These are phyloP conservation scores for Nemania serpens DNA, from an alignment of 2,329 filamentous ascomycete genomes.

Conservation along the genomic window DNA sequence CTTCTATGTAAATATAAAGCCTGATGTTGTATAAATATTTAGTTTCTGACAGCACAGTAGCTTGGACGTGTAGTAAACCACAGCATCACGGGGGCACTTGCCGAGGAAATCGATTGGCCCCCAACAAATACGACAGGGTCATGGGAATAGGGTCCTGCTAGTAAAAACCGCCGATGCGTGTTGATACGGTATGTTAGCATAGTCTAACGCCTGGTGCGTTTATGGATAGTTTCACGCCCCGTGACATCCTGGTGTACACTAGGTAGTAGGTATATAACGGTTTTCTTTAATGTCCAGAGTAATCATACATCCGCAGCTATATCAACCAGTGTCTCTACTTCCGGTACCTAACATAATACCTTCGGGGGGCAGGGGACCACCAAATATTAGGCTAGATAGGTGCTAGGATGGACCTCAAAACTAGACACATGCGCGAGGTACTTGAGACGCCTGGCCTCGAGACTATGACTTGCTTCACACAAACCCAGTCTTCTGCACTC, in stretches of 20 bases:
- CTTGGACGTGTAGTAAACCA: no score
- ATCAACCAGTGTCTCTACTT: constrained; percentile 4
- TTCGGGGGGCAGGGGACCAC: background rate
- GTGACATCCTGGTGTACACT: background rate
- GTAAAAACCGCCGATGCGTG: background rate
- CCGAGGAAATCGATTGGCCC: background rate
- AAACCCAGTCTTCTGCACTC: background rate
- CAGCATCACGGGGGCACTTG: background rate
- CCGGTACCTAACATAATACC: background rate
- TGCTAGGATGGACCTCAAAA: background rate
- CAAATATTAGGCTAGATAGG: no score
- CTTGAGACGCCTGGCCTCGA: background rate
- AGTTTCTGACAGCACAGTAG: no score
- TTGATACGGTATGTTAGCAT: background rate
- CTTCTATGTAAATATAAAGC: background rate
- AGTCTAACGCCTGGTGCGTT: constrained; percentile 10
- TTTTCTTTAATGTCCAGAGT: background rate
- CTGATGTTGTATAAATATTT: background rate
- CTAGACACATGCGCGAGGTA: background rate
- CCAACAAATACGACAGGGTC: background rate
- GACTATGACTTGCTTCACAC: background rate
- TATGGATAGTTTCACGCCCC: constrained; percentile 6
- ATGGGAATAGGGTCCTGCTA: constrained; percentile 2
- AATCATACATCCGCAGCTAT: background rate
- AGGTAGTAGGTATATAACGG: background rate